Conservation (phyloP, 352 stramenopile genomes). For the Phytophthora aleatoria region DNA sequence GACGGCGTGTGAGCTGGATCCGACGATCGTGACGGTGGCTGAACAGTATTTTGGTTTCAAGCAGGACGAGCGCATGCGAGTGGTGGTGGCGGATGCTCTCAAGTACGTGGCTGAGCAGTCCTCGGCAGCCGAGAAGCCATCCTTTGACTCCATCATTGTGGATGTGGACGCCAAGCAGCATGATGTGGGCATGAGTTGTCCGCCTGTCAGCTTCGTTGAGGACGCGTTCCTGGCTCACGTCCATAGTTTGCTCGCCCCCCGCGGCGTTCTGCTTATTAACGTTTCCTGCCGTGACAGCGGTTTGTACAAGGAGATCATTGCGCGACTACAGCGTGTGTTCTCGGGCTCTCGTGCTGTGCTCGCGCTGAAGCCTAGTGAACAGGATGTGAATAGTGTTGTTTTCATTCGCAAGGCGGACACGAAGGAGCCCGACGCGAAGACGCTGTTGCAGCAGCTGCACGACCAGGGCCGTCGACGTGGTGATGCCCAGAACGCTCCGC, state of each 20-base stretch:
- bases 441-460: slow-evolving; percentile 42
- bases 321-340: slow-evolving; percentile 46
- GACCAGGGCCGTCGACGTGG: slow-evolving; percentile 40
- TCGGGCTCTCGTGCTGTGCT: slow-evolving; percentile 31
- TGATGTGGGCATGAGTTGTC: slow-evolving; percentile 75
- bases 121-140: slow-evolving; percentile 13
- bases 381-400: slow-evolving; percentile 73
- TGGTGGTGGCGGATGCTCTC: slow-evolving; percentile 58
- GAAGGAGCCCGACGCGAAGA: slow-evolving; percentile 35
- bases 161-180: slow-evolving; percentile 79
- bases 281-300: slow-evolving; percentile 55
- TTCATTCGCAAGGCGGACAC: slow-evolving; percentile 49
- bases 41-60: slow-evolving; percentile 75
- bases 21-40: slow-evolving; percentile 59
- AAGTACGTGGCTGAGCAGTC: slow-evolving; percentile 46
- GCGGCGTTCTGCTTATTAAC: slow-evolving; percentile 70
- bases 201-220: slow-evolving; percentile 66
- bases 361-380: slow-evolving; percentile 41
- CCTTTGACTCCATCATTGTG: slow-evolving; percentile 67
- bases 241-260: slow-evolving; percentile 34
- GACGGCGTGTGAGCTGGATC: slow-evolving; percentile 71
- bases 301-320: slow-evolving; percentile 58
- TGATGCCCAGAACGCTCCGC: slow-evolving; percentile 29
- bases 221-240: slow-evolving; percentile 46
- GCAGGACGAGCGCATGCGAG: slow-evolving; percentile 43